These are phyloP conservation scores for Bothriochloa decipiens DNA, from an alignment of 176 grass and related monocot genomes.

Conservation along the genomic window DNA sequence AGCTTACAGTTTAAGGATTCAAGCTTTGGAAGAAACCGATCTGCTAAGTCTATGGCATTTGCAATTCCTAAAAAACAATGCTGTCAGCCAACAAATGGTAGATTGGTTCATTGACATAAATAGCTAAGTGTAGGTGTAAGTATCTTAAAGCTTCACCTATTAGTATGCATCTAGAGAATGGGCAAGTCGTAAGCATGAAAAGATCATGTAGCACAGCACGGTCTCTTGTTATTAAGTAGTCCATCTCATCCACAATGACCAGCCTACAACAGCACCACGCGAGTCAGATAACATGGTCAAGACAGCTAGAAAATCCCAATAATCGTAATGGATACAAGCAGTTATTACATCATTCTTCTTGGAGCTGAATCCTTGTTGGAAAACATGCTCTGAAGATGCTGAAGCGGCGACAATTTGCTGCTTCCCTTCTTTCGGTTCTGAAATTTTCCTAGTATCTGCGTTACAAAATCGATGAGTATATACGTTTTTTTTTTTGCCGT, in stretches of 20 bases:
- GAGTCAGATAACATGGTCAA: slow-evolving; percentile 38
- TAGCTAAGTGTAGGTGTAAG: neutral
- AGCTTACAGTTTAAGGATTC: slow-evolving; percentile 91
- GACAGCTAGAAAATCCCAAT: slow-evolving; percentile 12
- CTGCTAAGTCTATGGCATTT: slow-evolving; percentile 93
- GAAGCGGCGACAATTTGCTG: slow-evolving; percentile 57
- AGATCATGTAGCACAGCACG: slow-evolving; percentile 85
- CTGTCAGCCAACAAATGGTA: slow-evolving; percentile 27
- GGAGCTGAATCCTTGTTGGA: slow-evolving; percentile 56
- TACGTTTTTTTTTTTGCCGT: neutral
- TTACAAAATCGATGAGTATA: slow-evolving; percentile 38
- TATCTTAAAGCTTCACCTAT: slow-evolving; percentile 62
- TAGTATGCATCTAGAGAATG: slow-evolving; percentile 82
- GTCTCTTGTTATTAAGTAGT: slow-evolving; percentile 93
- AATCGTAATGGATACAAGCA: neutral
- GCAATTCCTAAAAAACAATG: slow-evolving; percentile 71
- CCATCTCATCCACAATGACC: slow-evolving; percentile 95
- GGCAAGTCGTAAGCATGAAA: slow-evolving; percentile 89
- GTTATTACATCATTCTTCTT: slow-evolving; percentile 79
- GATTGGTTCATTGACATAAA: slow-evolving; percentile 10
- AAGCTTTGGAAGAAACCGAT: slow-evolving; percentile 93
- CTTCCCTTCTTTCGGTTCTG: slow-evolving; percentile 45
- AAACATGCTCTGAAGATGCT: slow-evolving; percentile 78
- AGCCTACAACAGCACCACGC: slow-evolving; percentile 52
- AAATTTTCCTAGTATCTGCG: slow-evolving; percentile 82